Evolutionary conservation across 192 early-diverging fungal species (phyloP), one percentile per base, ranked within the genome.

Genomic region (Blastocladiella britannica): DNA sequence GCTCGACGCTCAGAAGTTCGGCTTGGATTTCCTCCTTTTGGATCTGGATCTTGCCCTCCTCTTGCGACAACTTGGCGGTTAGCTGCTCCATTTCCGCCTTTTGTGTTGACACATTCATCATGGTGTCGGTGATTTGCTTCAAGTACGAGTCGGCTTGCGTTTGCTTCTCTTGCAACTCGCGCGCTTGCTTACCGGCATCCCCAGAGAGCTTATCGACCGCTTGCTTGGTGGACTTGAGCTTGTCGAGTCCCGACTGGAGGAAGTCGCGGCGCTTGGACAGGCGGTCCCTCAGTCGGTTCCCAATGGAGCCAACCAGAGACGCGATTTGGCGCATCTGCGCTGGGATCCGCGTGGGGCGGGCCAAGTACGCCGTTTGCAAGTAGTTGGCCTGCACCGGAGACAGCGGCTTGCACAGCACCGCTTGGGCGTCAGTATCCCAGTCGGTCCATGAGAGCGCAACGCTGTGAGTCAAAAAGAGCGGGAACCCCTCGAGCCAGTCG

Each of bases 101-200:
- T 63, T 81, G 76, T 29, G 70, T 71, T 4, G 71, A 72, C 12
- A 77, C 79, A 9, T 70, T 58, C 9, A 79, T 57, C 63, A 81
- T 81, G 53, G 72, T 78, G 55, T 79, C 76, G 1, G 79, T 81
- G 56, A 81, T 81, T 56, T 80, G 67, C 55, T 81, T 77, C 29
- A 81, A 58, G 2, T 74, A 74, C 12, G 29, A 23, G 58, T 81
- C 77, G 1, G 79, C 77, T 47, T 75, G 55, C 57, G 64, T 62
- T 61, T 81, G 79, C 55, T 80, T 79, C 25, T 68, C 65, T 5
- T 68, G 68, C 26, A 81, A 58, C 51, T 73, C 64, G 24, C 56
- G 57, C 22, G 64, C 65, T 62, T 79, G 70, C 31, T 61, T 62
- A 47, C 69, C 63, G 4, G 75, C 74, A 23, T 81, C 74, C 2